These are phyloP conservation scores for Solanum aculeatissimum DNA, from an alignment of 305 asterid species.

Conservation along the genomic window DNA sequence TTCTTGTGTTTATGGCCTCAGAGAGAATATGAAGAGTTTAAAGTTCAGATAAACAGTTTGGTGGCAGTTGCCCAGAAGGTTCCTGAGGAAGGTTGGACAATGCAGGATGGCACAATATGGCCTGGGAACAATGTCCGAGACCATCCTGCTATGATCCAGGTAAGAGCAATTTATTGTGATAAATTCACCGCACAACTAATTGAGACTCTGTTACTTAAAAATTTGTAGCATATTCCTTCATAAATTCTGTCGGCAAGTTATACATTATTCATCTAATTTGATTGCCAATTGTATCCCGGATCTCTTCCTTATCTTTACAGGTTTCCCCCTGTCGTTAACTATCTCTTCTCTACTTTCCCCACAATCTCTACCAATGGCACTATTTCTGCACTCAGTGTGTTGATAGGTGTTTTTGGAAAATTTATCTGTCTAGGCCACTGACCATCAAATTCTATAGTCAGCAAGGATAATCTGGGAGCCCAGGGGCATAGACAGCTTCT, in stretches of 20 bases:
- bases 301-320: background rate
- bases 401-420: background rate
- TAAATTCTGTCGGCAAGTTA: background rate
- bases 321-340: background rate
- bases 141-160: conserved; percentile 98
- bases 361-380: background rate
- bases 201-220: background rate
- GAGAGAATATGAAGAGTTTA: conserved; percentile 91
- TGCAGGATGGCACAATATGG: conserved; percentile 95
- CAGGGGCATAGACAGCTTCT: background rate
- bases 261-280: background rate
- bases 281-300: background rate
- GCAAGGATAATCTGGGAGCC: background rate
- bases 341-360: background rate
- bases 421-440: background rate
- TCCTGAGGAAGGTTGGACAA: conserved; percentile 94
- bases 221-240: background rate
- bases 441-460: background rate
- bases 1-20: conserved; percentile 14
- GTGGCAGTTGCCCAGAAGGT: conserved; percentile 75
- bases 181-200: background rate
- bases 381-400: background rate
- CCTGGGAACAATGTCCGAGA: conserved; percentile 88
- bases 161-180: conserved; percentile 10
- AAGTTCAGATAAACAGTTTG: conserved; percentile 53